Evolutionary conservation across 1,284 basidiomycete species (phyloP).

Genomic region (Apiotrichum brassicae): DNA sequence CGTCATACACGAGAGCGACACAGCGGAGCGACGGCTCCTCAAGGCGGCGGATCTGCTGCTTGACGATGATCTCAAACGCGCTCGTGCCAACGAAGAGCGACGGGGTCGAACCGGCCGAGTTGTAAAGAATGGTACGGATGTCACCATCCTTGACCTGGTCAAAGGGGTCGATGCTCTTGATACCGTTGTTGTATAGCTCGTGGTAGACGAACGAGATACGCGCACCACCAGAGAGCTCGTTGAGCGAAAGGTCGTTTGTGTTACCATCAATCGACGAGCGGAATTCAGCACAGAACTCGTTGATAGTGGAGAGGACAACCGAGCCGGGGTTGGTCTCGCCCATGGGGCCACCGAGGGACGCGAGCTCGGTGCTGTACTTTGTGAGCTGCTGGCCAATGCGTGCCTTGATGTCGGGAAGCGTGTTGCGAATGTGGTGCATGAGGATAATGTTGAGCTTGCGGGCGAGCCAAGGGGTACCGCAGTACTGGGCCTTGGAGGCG

Average conservation of each 20-base stretch:
- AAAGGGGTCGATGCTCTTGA: slow-evolving; percentile 93
- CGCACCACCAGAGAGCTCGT: slow-evolving; percentile 94
- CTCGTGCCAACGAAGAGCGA: slow-evolving; percentile 92
- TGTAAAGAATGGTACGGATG: slow-evolving; percentile 91
- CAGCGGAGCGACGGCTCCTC: slow-evolving; percentile 92
- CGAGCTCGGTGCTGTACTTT: slow-evolving; percentile 80
- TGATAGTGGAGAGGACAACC: slow-evolving; percentile 89
- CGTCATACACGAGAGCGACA: slow-evolving; percentile 90
- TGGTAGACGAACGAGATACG: slow-evolving; percentile 98
- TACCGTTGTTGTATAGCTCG: slow-evolving; percentile 92
- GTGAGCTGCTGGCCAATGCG: slow-evolving; percentile 79
- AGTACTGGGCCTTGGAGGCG: slow-evolving; percentile 88
- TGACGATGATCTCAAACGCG: slow-evolving; percentile 96
- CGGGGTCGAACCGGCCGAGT: slow-evolving; percentile 94
- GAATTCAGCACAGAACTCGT: slow-evolving; percentile 95
- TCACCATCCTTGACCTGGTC: slow-evolving; percentile 98
- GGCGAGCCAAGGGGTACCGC: slow-evolving; percentile 95
- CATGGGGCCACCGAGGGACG: slow-evolving; percentile 75
- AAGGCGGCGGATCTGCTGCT: slow-evolving; percentile 93
- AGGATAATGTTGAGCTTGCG: slow-evolving; percentile 96
- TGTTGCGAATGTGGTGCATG: slow-evolving; percentile 96
- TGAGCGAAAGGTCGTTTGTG: slow-evolving; percentile 87
- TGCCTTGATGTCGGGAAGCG: slow-evolving; percentile 92
- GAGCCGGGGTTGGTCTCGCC: slow-evolving; percentile 79
- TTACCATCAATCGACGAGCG: slow-evolving; percentile 94